Base-by-base conservation (phyloP, 768 basidiomycete genomes). In the Serendipita sp. region DNA sequence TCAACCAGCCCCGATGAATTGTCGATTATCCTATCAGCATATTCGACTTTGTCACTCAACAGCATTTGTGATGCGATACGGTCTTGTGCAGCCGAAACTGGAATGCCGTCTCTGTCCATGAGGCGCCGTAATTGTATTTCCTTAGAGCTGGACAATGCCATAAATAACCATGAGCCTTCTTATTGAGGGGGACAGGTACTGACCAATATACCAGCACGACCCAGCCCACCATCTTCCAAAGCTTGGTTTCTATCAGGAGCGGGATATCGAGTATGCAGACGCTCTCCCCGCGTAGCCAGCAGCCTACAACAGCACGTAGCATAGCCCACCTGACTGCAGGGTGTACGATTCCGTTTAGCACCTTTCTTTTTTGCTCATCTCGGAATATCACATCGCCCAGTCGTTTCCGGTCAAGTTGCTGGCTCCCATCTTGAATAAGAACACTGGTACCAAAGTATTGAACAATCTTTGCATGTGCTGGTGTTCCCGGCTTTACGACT, bases 191-290 rank as follows among this genome's bases (percentile, higher is more conserved):
- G 38, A 24, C 37, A 47, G 41, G 28, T 18, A 75, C 81, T 60
- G 64, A 96, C 95, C 93, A 96, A 71, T 92, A 94, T 3, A 96
- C 93, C 8, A 99, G 86, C 2, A 93, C 79, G 28, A 97, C 84
- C 67, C 81, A 80, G 2, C 86, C 92, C 51, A 93, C 87, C 80
- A 82, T 87, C 70, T 80, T 83, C 83, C 86, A 92, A 44, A 97
- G 71, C 1, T 86, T 86, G 0, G 88, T 85, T 72, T 99, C 96
- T 65, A 99, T 86, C 65, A 99, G 76, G 62, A 98, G 75, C 37
- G 96, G 96, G 3, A 96, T 89, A 73, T 98, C 96, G 68, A 98
- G 74, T 2, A 97, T 79, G 67, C 87, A 89, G 45, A 88, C 77
- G 71, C 81, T 86, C 70, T 90, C 77, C 4, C 96, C 95, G 45